A percentile compares a stretch with the other conserved stretches of the same genome.
Conservation (phyloP, 2,329 filamentous ascomycete genomes). For the Diaporthe aspalathi region DNA sequence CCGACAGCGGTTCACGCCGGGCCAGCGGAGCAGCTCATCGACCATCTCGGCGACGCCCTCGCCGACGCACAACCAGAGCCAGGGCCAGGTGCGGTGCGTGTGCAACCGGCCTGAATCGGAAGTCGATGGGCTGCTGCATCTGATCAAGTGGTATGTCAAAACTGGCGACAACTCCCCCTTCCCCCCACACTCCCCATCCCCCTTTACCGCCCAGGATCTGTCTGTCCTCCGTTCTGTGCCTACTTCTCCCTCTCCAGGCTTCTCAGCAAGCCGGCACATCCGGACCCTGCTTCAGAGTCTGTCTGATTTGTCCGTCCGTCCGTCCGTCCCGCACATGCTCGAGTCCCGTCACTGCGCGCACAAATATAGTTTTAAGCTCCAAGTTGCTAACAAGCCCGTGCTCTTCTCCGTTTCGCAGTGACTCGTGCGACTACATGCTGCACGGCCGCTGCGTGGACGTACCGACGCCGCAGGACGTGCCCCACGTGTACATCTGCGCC, state of each 20-base stretch:
- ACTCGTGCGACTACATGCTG: conserved; percentile 74
- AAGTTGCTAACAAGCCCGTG: conserved; percentile 30
- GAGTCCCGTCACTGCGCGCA: not conserved
- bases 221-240: not conserved
- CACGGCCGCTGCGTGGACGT: conserved; percentile 74
- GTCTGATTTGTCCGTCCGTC: not conserved
- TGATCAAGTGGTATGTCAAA: conserved; percentile 71
- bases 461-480: conserved; percentile 59
- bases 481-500: conserved; percentile 71
- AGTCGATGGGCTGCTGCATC: conserved; percentile 61
- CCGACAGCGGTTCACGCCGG: conserved; percentile 51
- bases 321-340: not conserved
- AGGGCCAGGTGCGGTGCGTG: conserved; percentile 65
- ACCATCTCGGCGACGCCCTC: conserved; percentile 64
- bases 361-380: not conserved
- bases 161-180: not conserved
- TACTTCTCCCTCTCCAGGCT: not conserved
- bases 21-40: conserved; percentile 46
- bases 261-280: not conserved
- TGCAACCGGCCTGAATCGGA: conserved; percentile 60
- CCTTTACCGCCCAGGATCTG: not conserved
- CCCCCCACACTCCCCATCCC: not conserved
- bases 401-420: conserved; percentile 52
- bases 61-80: conserved; percentile 48
- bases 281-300: not conserved